Evolutionary conservation across 352 stramenopile genomes (phyloP).

Genomic region (Proteromonas lacertae): DNA sequence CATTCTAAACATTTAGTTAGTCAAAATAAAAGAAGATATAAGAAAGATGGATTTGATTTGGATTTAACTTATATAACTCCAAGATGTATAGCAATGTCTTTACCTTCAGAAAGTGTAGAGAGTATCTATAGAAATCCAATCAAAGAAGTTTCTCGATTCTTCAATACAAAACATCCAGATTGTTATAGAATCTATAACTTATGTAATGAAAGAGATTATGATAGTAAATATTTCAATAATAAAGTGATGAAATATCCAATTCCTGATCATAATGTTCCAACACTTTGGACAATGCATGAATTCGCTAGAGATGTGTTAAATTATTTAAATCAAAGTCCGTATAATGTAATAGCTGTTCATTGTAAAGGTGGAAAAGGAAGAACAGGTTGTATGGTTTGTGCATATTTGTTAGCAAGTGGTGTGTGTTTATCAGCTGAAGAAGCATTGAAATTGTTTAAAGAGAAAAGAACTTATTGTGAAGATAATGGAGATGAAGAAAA

Average conservation of each 20-base stretch:
- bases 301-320: conserved; percentile 9
- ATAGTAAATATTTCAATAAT: conserved; percentile 5
- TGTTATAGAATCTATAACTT: conserved; percentile 58
- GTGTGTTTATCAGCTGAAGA: neutral
- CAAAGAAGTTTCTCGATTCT: conserved; percentile 40
- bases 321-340: conserved; percentile 9
- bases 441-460: conserved; percentile 4
- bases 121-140: conserved; percentile 31
- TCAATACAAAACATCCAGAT: conserved; percentile 28
- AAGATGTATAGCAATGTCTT: conserved; percentile 42
- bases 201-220: conserved; percentile 21
- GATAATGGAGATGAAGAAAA: no score
- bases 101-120: conserved; percentile 32
- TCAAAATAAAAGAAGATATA: conserved; percentile 45
- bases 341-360: conserved; percentile 41
- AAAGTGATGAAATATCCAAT: conserved; percentile 7
- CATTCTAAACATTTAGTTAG: no score
- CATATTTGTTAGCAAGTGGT: conserved; percentile 4
- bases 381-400: conserved; percentile 36
- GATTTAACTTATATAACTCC: conserved; percentile 53
- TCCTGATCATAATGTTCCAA: conserved; percentile 9
- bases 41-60: conserved; percentile 44
- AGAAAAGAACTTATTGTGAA: conserved; percentile 3
- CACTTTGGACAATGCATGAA: conserved; percentile 7
- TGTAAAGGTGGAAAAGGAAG: conserved; percentile 51